Percentiles rank a stretch among this genome's conserved stretches.
phyloP scores from a whole-genome alignment of 371 early-diverging fungal genomes.

The Zopfochytrium polystomum region DNA sequence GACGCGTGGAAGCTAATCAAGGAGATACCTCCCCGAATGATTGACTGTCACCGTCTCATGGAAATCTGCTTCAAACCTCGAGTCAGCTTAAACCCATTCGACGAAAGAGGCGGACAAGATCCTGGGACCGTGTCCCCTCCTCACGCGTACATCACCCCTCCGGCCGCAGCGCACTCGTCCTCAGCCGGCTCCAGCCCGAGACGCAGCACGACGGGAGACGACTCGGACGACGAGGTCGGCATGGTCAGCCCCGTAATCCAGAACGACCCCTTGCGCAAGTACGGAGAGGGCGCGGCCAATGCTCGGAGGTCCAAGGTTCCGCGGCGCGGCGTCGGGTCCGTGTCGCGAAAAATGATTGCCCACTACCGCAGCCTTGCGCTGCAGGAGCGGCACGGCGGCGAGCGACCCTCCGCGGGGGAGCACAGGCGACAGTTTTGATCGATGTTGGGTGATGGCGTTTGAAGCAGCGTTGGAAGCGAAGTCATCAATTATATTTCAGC shows the following conservation, averaged over 20 bases:
- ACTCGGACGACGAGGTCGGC: conserved; percentile 4
- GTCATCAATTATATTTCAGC: too few relatives aligned
- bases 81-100: conserved; percentile 19
- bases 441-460: too few relatives aligned
- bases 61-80: conserved; percentile 43
- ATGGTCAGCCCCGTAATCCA: background rate
- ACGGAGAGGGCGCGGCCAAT: background rate
- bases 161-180: background rate
- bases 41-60: conserved; percentile 70
- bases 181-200: background rate
- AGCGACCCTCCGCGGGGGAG: too few relatives aligned
- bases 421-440: too few relatives aligned
- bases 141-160: background rate
- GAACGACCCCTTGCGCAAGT: conserved; percentile 13
- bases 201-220: conserved; percentile 4
- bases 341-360: conserved; percentile 29
- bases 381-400: conserved; percentile 24
- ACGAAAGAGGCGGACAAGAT: background rate
- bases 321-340: conserved; percentile 25
- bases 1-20: conserved; percentile 32
- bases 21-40: conserved; percentile 39
- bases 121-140: background rate
- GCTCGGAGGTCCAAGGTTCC: conserved; percentile 14
- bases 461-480: too few relatives aligned
- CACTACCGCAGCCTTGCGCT: conserved; percentile 27